A percentile compares a stretch with the other conserved stretches of the same genome.
Conservation (phyloP, 768 basidiomycete genomes). For the Infundibulicybe gibba region DNA sequence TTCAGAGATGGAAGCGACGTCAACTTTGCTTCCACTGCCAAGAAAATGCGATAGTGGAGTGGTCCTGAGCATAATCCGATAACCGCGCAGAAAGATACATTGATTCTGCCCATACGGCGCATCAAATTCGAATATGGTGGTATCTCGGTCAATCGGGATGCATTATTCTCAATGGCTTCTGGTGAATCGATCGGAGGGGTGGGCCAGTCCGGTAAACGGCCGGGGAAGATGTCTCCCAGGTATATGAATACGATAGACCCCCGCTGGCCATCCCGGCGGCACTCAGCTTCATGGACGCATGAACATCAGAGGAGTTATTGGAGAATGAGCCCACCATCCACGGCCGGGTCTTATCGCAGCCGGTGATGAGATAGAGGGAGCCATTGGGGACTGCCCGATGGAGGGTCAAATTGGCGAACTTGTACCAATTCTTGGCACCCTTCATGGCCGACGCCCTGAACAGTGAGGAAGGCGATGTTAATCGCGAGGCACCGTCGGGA, state of each 20-base stretch:
- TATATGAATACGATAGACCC: slow-evolving; percentile 6
- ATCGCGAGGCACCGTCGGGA: slow-evolving; percentile 8
- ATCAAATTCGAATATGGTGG: slow-evolving; percentile 6
- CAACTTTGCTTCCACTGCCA: slow-evolving; percentile 1
- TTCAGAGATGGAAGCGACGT: slow-evolving; percentile 6
- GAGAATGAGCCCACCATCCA: slow-evolving; percentile 13
- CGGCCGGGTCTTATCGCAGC: slow-evolving; percentile 13
- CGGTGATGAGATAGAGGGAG: slow-evolving; percentile 15
- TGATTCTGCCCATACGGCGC: slow-evolving; percentile 6
- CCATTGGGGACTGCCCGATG: slow-evolving; percentile 12
- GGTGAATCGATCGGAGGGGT: slow-evolving; percentile 3
- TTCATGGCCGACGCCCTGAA: slow-evolving; percentile 7
- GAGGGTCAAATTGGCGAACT: slow-evolving; percentile 8
- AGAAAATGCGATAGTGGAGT: slow-evolving; percentile 4
- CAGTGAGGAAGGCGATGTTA: slow-evolving; percentile 7
- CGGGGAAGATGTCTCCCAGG: slow-evolving; percentile 9
- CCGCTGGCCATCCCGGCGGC: neutral
- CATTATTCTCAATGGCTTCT: slow-evolving; percentile 1
- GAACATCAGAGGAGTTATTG: slow-evolving; percentile 4
- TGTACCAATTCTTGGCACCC: slow-evolving; percentile 12
- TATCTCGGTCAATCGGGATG: slow-evolving; percentile 5
- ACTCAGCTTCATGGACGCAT: slow-evolving; percentile 7
- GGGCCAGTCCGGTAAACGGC: slow-evolving; percentile 10
- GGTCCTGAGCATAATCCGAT: slow-evolving; percentile 10
- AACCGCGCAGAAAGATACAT: slow-evolving; percentile 13